Evolutionary conservation across 2,329 filamentous ascomycete genomes (phyloP), one percentile per base, ranked within the genome.

Genomic region (Colletotrichum abscissum): DNA sequence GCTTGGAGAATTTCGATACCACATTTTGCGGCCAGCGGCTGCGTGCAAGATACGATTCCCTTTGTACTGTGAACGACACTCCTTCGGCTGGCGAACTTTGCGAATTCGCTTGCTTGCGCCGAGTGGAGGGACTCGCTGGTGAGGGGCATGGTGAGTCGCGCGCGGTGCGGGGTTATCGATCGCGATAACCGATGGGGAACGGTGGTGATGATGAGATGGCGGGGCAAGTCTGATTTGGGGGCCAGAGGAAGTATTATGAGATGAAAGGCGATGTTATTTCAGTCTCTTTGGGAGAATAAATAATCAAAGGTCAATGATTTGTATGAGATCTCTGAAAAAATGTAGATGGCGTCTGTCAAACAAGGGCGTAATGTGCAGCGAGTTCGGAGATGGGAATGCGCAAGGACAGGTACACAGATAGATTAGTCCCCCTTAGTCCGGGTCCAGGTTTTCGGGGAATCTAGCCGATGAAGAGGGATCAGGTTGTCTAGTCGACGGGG

Each of bases 31-130:
- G 97, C 97, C 68, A 98, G 86, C 16, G 97, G 95, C 82, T 98
- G 96, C 1, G 95, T 94, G 80, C 93, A 97, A 12, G 95, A 90
- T 60, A 98, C 94, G 71, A 98, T 98, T 58, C 95, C 96, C 79
- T 95, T 93, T 5, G 94, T 95, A 81, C 95, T 98, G 81, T 98
- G 95, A 14, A 98, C 94, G 14, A 97, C 95, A 78, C 96, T 98
- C 75, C 97, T 88, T 52, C 96, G 91, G 77, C 95, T 97, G 11
- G 94, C 83, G 80, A 94, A 96, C 74, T 89, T 88, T 74, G 88
- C 85, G 78, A 94, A 92, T 69, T 86, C 83, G 62, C 80, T 80
- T 65, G 86, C 84, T 26, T 83, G 79, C 63, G 84, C 82, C 74
- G 85, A 84, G 77, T 85, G 88, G 12, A 89, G 76, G 30, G 87